Evolutionary conservation across 495 filamentous ascomycete genomes (phyloP), one percentile per base, ranked within the genome.

Genomic region (Xylona heveae): DNA sequence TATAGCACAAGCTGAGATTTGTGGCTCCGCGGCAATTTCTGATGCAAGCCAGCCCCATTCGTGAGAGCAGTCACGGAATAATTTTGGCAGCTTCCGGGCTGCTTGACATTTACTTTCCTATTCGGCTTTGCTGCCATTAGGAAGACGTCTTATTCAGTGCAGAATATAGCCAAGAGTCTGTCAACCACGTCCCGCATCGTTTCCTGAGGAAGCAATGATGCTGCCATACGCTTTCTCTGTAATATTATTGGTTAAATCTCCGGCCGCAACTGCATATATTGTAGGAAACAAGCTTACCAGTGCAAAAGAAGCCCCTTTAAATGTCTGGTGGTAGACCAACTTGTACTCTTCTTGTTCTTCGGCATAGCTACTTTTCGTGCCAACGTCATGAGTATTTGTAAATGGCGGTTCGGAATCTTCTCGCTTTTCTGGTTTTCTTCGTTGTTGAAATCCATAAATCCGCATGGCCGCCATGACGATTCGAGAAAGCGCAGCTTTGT

Each of bases 251-350:
- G 7, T 7, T 25, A 25, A 25, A 25, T 7, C 23, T 25, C 8
- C 13, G 8, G 7, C 7, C 8, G 13, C 8, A 13, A 25, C 13
- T 25, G 7, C 23, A 15, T 30, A 13, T 6, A 6, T 13, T 5
- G 30, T 13, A 21, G 5, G 30, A 30, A 8, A 5, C 19, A 28
- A 4, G 39, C 40, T 41, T 25, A 48, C 45, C 17, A 73, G 55
- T 4, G 67, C 62, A 42, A 73, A 70, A 14, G 55, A 59, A 1
- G 65, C 59, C 13, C 66, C 62, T 36, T 69, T 71, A 38, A 62
- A 73, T 0, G 65, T 68, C 29, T 70, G 67, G 38, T 75, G 70
- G 33, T 75, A 75, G 48, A 74, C 61, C 6, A 60, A 41, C 43
- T 74, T 75, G 45, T 68, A 75, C 29, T 72, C 67, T 39, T 72